These are phyloP conservation scores for Castanea mollissima DNA, from an alignment of 306 rosid genomes.

Conservation along the genomic window DNA sequence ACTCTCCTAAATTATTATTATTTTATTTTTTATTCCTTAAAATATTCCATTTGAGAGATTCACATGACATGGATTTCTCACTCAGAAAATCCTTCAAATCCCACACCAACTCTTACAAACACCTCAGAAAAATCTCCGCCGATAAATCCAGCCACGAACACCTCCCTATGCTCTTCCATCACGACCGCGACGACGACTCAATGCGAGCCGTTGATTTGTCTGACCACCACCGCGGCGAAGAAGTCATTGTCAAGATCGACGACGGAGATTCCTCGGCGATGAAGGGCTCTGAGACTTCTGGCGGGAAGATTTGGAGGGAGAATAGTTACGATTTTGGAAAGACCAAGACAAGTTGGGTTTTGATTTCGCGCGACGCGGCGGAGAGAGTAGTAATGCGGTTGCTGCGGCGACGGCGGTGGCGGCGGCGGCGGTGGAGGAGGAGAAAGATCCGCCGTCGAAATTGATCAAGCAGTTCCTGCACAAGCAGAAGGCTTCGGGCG, in stretches of 20 bases:
- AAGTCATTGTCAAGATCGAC: constrained; percentile 63
- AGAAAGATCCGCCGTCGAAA: constrained; percentile 71
- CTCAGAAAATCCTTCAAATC: constrained; percentile 60
- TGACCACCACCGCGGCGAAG: too few species aligned
- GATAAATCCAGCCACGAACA: constrained; percentile 32
- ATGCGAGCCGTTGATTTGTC: too few species aligned
- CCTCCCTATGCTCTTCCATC: constrained; percentile 59
- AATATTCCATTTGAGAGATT: too few species aligned
- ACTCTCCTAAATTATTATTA: too few species aligned
- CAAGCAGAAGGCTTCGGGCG: constrained; percentile 75
- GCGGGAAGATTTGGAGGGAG: constrained; percentile 46
- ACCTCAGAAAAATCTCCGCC: constrained; percentile 28
- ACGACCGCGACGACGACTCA: neutral
- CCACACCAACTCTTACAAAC: constrained; percentile 32
- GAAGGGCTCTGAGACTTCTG: neutral
- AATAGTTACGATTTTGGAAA: constrained; percentile 57
- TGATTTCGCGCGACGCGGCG: constrained; percentile 31
- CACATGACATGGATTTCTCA: constrained; percentile 66
- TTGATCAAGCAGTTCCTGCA: constrained; percentile 68
- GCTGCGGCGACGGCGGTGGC: too few species aligned
- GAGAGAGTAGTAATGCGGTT: too few species aligned
- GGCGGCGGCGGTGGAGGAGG: too few species aligned
- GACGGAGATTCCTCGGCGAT: constrained; percentile 13
- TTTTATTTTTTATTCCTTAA: too few species aligned
- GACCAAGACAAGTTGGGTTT: constrained; percentile 25